Evolutionary conservation across 1,284 basidiomycete genomes (phyloP), one percentile per base, ranked within the genome.

Genomic region (Ustilago bromivora): DNA sequence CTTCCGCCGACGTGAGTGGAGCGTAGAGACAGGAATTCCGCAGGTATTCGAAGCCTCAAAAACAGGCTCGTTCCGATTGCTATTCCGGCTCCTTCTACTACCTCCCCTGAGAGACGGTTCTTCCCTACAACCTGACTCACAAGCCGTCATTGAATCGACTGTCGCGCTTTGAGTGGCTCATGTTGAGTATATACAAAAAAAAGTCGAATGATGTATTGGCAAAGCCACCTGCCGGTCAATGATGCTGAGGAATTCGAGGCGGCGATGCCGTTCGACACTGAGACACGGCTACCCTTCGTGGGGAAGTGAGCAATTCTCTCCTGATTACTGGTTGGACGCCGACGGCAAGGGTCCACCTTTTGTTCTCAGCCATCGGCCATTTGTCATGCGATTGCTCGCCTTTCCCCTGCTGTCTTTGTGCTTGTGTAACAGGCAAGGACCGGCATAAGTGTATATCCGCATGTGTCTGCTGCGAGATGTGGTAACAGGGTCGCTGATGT

Each of bases 161-260:
- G 11, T 46, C 43, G n/a, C 23, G 43, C n/a, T 15, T 19, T 15
- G 7, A 46, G 7, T 7, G n/a, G 43, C 43, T 15, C 13, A 8
- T 17, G 28, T 51, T 51, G 31, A 56, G 54, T 8, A 28, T 28
- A 19, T 28, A 28, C 0, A 28, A 2, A 28, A 9, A 23, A 49
- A 61, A 61, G 47, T 61, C 49, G 59, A 53, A 61, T 41, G 59
- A 61, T 61, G 38, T 41, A 11, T 41, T 19, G 34, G 32, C 41
- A 31, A 51, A 51, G 49, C 23, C 49, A 46, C 59, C 56, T 61
- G 59, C 59, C 59, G 59, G 49, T 41, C 36, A 53, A 61, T 41
- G 59, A 12, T 19, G 15, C 28, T 32, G 49, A 51, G 49, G 49
- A 51, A 51, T 51, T 19, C 43, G n/a, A 15, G 4, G 3, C 15